Conservation (phyloP, 1,139 yeast species). For the Candida anutae region DNA sequence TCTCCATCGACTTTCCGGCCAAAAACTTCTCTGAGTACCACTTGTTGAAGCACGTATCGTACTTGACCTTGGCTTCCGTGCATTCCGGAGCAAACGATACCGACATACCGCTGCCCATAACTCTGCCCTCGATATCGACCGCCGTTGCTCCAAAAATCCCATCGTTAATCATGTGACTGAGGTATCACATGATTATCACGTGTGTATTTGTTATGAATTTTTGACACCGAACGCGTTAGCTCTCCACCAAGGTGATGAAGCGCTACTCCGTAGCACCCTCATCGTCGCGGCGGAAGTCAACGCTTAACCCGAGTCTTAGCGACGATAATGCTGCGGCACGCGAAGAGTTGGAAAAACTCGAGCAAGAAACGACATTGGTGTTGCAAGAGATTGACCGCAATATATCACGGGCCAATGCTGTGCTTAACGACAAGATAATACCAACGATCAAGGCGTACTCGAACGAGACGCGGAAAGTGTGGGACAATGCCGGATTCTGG, state of each 20-base stretch:
- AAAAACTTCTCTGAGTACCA: slow-evolving; percentile 93
- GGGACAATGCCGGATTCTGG: slow-evolving; percentile 64
- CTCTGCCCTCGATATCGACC: not conserved
- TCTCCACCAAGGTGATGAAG: slow-evolving; percentile 17
- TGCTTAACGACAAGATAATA: slow-evolving; percentile 52
- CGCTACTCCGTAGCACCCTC: slow-evolving; percentile 35
- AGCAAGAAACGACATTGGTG: slow-evolving; percentile 73
- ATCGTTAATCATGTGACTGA: no score
- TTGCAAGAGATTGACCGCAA: slow-evolving; percentile 76
- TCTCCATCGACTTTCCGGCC: slow-evolving; percentile 62
- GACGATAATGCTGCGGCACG: slow-evolving; percentile 27
- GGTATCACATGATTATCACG: no score
- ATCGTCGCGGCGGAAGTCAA: slow-evolving; percentile 30
- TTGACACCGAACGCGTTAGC: no score
- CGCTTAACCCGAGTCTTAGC: slow-evolving; percentile 9
- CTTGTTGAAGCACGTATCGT: slow-evolving; percentile 86
- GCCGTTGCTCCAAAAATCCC: no score
- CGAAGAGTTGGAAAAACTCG: slow-evolving; percentile 48
- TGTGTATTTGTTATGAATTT: not conserved
- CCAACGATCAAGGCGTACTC: slow-evolving; percentile 58
- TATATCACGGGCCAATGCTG: slow-evolving; percentile 54
- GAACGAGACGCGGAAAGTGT: slow-evolving; percentile 44
- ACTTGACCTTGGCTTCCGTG: slow-evolving; percentile 72
- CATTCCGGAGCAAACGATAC: slow-evolving; percentile 97
- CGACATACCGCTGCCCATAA: slow-evolving; percentile 83